Percentiles rank a stretch among this genome's conserved stretches.
phyloP scores from a whole-genome alignment of 2,329 filamentous ascomycete species.

The Talaromyces funiculosus region DNA sequence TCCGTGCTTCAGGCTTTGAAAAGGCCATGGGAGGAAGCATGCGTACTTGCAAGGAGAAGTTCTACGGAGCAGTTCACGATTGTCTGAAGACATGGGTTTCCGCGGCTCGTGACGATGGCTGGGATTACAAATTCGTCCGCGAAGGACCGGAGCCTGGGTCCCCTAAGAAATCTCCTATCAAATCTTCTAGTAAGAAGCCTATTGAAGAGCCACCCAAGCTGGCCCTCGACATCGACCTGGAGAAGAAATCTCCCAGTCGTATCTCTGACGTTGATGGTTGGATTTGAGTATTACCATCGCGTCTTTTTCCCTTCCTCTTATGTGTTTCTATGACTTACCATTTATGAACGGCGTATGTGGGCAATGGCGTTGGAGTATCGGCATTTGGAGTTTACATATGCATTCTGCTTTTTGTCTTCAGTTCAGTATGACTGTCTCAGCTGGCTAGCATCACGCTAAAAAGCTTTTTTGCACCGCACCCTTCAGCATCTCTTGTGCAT shows the following conservation, averaged over 20 bases:
- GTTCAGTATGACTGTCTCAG: background rate
- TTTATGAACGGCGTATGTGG: constrained; percentile 11
- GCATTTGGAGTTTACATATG: constrained; percentile 3
- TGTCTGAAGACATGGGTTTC: constrained; percentile 84
- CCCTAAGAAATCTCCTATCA: constrained; percentile 45
- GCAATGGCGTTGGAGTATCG: constrained; percentile 8
- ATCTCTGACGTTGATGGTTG: constrained; percentile 31
- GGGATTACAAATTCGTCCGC: constrained; percentile 75
- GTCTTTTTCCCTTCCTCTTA: constrained; percentile 15
- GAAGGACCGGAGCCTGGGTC: constrained; percentile 41
- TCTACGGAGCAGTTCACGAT: constrained; percentile 88
- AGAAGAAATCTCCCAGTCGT: constrained; percentile 18
- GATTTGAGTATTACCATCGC: constrained; percentile 26
- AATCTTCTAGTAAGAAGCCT: constrained; percentile 41
- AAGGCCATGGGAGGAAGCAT: constrained; percentile 79
- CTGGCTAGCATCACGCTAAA: background rate
- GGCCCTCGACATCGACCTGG: constrained; percentile 42
- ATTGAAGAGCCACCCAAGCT: constrained; percentile 53
- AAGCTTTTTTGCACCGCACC: background rate
- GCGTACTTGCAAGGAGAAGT: constrained; percentile 93
- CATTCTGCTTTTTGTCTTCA: constrained; percentile 5
- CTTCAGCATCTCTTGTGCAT: constrained; percentile 7
- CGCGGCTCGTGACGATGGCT: constrained; percentile 79
- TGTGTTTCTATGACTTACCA: constrained; percentile 7
- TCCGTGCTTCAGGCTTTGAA: constrained; percentile 83